Base-by-base conservation (phyloP, 129 eudicot species). In the Logfia minima region DNA sequence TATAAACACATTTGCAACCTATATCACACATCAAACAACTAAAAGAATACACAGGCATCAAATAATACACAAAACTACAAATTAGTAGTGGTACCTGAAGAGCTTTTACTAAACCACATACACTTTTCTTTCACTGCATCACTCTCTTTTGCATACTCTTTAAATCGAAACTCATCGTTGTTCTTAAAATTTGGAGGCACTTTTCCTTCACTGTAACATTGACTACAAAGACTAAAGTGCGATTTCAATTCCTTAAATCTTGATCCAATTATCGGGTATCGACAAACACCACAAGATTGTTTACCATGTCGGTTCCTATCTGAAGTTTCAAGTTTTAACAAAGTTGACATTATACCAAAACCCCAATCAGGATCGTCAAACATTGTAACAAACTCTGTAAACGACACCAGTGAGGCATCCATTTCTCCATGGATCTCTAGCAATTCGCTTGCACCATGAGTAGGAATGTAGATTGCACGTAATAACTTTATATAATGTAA, bases 331-430 rank as follows among this genome's bases (percentile, higher is more conserved):
- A 94, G 96, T 80, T 86, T 94, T 82, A 94, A 34, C 16, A 94
- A 66, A 43, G 82, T 82, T 1, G 99, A 85, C 89, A 94, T 79
- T 11, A 94, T 85, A 17, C 96, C 96, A 52, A 91, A 94, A 31
- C 99, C 99, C 96, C 96, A 91, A 64, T 94, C 99, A 35, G 81
- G 83, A 80, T 94, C 99, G 79, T 94, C 99, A 59, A 94, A 94
- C 96, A 94, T 89, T 22, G 73, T 81, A 43, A 82, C 74, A 75
- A 89, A 94, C 75, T 94, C 99, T 7, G 87, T 66, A 31, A 87
- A 84, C 1, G 99, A 86, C 23, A 89, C 86, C 83, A 83, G 45
- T 43, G 97, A 87, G 19, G 82, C 60, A 53, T 94, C 99, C 32
- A 76, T 77, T 35, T 89, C 93, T 34, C 99, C 97, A 48, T 89